These are phyloP conservation scores for Platismatia glauca DNA, from an alignment of 495 filamentous ascomycete genomes.

Conservation along the genomic window DNA sequence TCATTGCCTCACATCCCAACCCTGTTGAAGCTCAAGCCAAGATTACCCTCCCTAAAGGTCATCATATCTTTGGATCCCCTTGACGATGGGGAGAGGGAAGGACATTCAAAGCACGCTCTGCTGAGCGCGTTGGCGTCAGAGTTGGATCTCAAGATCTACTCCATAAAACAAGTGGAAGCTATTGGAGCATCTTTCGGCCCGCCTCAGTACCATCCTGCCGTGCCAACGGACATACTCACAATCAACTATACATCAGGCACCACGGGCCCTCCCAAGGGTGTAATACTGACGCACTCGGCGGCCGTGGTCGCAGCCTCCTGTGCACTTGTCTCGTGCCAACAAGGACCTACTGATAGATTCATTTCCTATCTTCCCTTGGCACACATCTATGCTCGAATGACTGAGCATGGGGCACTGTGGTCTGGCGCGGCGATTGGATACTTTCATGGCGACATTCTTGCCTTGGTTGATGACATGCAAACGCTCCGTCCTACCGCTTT, in stretches of 20 bases:
- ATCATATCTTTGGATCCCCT: conserved; percentile 87
- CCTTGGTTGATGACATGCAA: conserved; percentile 87
- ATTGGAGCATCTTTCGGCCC: conserved; percentile 60
- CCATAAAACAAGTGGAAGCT: conserved; percentile 67
- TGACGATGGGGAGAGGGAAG: conserved; percentile 66
- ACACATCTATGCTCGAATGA: conserved; percentile 83
- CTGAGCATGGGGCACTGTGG: conserved; percentile 67
- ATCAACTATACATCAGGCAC: conserved; percentile 99
- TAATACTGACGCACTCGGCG: conserved; percentile 73
- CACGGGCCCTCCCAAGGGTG: conserved; percentile 90
- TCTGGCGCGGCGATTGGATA: conserved; percentile 75
- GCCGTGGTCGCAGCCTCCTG: conserved; percentile 64
- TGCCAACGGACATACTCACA: conserved; percentile 69
- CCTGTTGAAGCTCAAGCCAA: conserved; percentile 72
- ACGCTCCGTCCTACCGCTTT: conserved; percentile 72
- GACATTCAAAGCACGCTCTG: conserved; percentile 68
- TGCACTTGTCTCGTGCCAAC: conserved; percentile 44
- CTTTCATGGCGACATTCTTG: conserved; percentile 86
- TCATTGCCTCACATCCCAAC: conserved; percentile 79
- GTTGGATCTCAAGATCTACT: conserved; percentile 65
- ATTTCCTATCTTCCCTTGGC: conserved; percentile 90
- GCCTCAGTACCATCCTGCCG: conserved; percentile 56
- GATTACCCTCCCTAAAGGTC: conserved; percentile 70
- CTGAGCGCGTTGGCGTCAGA: conserved; percentile 64
- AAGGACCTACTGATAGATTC: conserved; percentile 47